phyloP scores from a whole-genome alignment of 352 stramenopile species.

The Phytophthora fragariaefolia region DNA sequence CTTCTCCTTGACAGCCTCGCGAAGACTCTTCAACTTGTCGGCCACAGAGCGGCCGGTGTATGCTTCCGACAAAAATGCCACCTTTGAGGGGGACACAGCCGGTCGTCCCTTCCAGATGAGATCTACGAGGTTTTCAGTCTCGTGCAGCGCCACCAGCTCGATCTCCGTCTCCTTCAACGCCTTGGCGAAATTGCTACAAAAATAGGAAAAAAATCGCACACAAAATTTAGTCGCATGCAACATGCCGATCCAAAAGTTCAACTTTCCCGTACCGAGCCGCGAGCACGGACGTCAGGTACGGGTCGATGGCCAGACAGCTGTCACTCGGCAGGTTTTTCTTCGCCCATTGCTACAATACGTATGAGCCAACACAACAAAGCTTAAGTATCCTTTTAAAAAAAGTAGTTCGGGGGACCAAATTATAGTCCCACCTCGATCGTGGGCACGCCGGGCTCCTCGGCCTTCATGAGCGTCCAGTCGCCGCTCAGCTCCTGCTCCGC shows the following conservation, averaged over 20 bases:
- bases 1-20: constrained; percentile 88
- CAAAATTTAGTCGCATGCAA: neutral
- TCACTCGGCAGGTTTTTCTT: constrained; percentile 65
- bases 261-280: constrained; percentile 54
- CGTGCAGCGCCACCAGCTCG: constrained; percentile 76
- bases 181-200: constrained; percentile 62
- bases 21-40: constrained; percentile 91
- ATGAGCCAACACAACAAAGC: neutral
- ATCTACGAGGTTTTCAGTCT: constrained; percentile 95
- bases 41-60: constrained; percentile 92
- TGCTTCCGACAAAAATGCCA: constrained; percentile 93
- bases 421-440: constrained; percentile 79
- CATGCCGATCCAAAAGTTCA: neutral
- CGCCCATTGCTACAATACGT: constrained; percentile 67
- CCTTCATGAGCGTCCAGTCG: constrained; percentile 97
- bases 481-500: constrained; percentile 93
- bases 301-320: constrained; percentile 94
- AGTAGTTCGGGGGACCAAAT: neutral
- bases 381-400: constrained; percentile 6
- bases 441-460: constrained; percentile 90
- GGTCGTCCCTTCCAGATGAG: constrained; percentile 92
- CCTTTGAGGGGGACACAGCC: constrained; percentile 66
- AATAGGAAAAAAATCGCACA: neutral
- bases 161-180: constrained; percentile 72
- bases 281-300: constrained; percentile 93